phyloP scores from a whole-genome alignment of 2,329 filamentous ascomycete species.

The Colletotrichum musicola region DNA sequence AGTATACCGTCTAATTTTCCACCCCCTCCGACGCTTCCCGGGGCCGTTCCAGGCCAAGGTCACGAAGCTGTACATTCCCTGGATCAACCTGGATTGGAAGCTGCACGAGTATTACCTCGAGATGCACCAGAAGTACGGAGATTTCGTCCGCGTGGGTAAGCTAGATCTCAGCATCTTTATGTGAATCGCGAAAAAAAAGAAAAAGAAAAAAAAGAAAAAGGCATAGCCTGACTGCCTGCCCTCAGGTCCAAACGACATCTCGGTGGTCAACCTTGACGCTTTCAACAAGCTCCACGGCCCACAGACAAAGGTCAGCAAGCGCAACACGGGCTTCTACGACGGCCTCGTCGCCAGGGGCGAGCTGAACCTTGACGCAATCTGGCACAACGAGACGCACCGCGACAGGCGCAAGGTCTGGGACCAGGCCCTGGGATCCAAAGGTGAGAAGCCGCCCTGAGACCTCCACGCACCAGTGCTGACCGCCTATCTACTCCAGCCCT shows the following conservation, averaged over 20 bases:
- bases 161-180: not conserved
- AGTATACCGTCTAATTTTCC: conserved; percentile 42
- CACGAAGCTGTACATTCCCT: conserved; percentile 37
- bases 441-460: conserved; percentile 9
- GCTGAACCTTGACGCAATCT: conserved; percentile 42
- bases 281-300: conserved; percentile 41
- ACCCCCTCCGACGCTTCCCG: conserved; percentile 38
- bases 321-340: conserved; percentile 41
- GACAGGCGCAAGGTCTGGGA: conserved; percentile 45
- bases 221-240: not conserved
- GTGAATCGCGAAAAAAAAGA: not conserved
- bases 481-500: conserved; percentile 25
- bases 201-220: not conserved
- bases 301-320: conserved; percentile 40
- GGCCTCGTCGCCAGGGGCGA: conserved; percentile 33
- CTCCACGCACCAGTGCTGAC: not conserved
- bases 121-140: conserved; percentile 35
- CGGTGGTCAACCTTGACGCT: conserved; percentile 38
- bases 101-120: conserved; percentile 14
- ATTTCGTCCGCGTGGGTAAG: conserved; percentile 41
- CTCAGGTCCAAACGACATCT: conserved; percentile 42
- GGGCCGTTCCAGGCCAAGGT: conserved; percentile 38
- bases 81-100: conserved; percentile 23
- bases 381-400: conserved; percentile 42
- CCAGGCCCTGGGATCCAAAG: conserved; percentile 42